Evolutionary conservation across 345 rosid species (phyloP), one percentile per base, ranked within the genome.

Genomic region (Noccaea bulbosa): DNA sequence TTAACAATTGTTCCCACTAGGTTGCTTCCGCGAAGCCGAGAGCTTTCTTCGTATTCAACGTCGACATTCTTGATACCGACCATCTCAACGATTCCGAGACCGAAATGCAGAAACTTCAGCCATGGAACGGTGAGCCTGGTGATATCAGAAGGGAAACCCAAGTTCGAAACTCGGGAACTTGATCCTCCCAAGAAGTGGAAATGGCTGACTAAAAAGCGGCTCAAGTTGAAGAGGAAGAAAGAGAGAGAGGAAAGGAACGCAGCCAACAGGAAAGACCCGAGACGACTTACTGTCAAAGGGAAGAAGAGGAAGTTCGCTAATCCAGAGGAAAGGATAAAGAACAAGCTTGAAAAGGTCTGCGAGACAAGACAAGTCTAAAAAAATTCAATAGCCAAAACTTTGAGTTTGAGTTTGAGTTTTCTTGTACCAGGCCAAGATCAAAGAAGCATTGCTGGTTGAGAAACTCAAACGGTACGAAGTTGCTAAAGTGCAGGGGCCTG

Each of bases 131-230:
- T 94, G 67, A 88, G 77, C 67, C 67, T 94, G 47, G 98, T 94
- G 77, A 84, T 92, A 71, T 87, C 93, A 10, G 65, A 89, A 52
- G 99, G 99, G 67, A 89, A 94, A 78, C 89, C 93, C n/a, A 88
- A 89, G 81, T 89, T 94, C 53, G 93, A 88, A 77, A 87, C 80
- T 2, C 84, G 78, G 33, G 86, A 88, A 65, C 62, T 80, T 5
- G 87, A 87, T 56, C 92, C 99, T 84, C 97, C 98, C 0, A 88
- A 83, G 83, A 94, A 88, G 80, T 83, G 87, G 69, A 94, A 91
- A 52, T 89, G 93, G 92, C 70, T 69, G 76, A 87, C 80, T 17
- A 94, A 89, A 66, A 94, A 91, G 75, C 81, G 91, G 60, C 72
- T 94, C 43, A 88, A 88, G 70, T 54, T 92, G 81, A 82, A 83